These are phyloP conservation scores for Colletotrichum tropicale DNA, from an alignment of 2,329 filamentous ascomycete species.

Conservation along the genomic window DNA sequence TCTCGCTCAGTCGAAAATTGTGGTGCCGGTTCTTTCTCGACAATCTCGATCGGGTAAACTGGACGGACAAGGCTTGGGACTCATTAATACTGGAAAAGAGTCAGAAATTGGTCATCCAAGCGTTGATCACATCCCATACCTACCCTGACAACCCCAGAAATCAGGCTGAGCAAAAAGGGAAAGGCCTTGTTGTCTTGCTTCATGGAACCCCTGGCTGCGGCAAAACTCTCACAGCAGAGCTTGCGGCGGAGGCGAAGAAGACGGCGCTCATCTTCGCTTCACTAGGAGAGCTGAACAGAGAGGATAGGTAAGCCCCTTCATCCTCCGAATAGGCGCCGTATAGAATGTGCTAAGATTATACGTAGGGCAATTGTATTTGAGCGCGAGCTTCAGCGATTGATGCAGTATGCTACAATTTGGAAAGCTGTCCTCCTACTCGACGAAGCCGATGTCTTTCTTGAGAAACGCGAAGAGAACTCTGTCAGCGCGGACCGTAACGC, in stretches of 20 bases:
- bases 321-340: too few species aligned
- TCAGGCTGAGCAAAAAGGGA: constrained; percentile 30
- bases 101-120: constrained; percentile 27
- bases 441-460: background rate
- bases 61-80: constrained; percentile 26
- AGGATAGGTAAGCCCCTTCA: too few species aligned
- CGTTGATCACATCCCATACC: constrained; percentile 25
- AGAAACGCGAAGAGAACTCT: background rate
- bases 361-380: background rate
- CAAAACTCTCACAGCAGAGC: background rate
- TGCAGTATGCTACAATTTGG: background rate
- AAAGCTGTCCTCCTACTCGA: background rate
- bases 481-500: background rate
- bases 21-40: constrained; percentile 12
- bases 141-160: constrained; percentile 22
- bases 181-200: background rate
- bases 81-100: constrained; percentile 26
- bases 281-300: constrained; percentile 5
- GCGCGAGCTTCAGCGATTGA: background rate
- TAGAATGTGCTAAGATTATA: too few species aligned
- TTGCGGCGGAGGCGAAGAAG: background rate
- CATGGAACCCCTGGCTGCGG: background rate
- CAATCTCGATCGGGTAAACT: constrained; percentile 14
- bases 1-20: background rate
- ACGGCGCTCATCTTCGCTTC: constrained; percentile 8